Percentiles rank a stretch among this genome's conserved stretches.
phyloP scores from a whole-genome alignment of 2,329 filamentous ascomycete genomes.

The Fusarium humuli region DNA sequence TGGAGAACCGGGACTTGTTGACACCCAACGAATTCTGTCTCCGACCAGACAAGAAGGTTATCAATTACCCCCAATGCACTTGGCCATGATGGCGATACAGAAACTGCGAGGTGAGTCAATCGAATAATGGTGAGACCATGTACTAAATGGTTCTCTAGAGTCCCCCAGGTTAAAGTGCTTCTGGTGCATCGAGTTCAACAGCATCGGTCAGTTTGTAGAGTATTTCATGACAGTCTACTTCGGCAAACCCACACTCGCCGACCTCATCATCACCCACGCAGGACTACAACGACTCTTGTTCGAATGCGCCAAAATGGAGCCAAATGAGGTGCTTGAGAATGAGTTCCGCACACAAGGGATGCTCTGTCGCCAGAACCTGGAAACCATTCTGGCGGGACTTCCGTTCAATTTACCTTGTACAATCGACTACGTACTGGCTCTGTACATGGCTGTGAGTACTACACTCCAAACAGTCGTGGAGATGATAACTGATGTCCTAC shows the following conservation, averaged over 20 bases:
- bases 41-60: neutral
- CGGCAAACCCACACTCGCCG: conserved; percentile 13
- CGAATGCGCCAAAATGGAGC: neutral
- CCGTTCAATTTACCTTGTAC: conserved; percentile 8
- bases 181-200: conserved; percentile 9
- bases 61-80: neutral
- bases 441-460: conserved; percentile 1
- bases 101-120: neutral
- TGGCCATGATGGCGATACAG: conserved; percentile 17
- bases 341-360: neutral
- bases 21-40: neutral
- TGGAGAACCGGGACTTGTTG: neutral
- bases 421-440: neutral
- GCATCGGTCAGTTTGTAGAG: conserved; percentile 10
- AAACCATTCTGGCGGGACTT: neutral
- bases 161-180: neutral
- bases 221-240: conserved; percentile 25
- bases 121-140: rapidly evolving
- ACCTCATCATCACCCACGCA: neutral
- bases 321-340: neutral
- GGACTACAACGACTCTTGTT: neutral
- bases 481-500: rapidly evolving
- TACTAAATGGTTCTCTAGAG: neutral
- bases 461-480: rapidly evolving
- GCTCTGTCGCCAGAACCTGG: conserved; percentile 3